These are phyloP conservation scores for Penicillium ochrochloron DNA, from an alignment of 495 filamentous ascomycete species.

Conservation along the genomic window DNA sequence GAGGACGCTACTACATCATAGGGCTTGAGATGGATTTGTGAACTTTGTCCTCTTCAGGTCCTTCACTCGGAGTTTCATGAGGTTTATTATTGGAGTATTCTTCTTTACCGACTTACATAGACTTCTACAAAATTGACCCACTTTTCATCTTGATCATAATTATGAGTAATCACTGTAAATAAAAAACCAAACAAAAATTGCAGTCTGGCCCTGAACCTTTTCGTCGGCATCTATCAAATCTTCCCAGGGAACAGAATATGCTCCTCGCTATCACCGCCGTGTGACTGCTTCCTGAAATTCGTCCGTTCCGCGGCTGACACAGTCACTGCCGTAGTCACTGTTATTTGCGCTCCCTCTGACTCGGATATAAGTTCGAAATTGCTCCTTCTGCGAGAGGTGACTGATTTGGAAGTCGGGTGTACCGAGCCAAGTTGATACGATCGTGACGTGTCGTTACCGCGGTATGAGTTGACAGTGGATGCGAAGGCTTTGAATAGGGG, in stretches of 20 bases:
- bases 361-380: conserved; percentile 5
- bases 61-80: background rate
- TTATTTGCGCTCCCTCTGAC: background rate
- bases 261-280: background rate
- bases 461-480: conserved; percentile 29
- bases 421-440: background rate
- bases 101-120: background rate
- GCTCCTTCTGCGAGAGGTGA: background rate
- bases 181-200: background rate
- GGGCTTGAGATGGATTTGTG: background rate
- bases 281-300: background rate
- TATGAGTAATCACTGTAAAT: background rate
- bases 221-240: background rate
- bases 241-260: conserved; percentile 1
- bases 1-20: background rate
- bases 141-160: background rate
- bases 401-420: background rate
- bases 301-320: background rate
- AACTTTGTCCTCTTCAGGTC: background rate
- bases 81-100: background rate
- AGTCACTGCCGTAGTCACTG: background rate
- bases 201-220: background rate
- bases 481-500: conserved; percentile 52
- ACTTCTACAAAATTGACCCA: background rate
- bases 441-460: conserved; percentile 9